These are phyloP conservation scores for Lanmaoa rubissima DNA, from an alignment of 768 basidiomycete genomes.

Conservation along the genomic window DNA sequence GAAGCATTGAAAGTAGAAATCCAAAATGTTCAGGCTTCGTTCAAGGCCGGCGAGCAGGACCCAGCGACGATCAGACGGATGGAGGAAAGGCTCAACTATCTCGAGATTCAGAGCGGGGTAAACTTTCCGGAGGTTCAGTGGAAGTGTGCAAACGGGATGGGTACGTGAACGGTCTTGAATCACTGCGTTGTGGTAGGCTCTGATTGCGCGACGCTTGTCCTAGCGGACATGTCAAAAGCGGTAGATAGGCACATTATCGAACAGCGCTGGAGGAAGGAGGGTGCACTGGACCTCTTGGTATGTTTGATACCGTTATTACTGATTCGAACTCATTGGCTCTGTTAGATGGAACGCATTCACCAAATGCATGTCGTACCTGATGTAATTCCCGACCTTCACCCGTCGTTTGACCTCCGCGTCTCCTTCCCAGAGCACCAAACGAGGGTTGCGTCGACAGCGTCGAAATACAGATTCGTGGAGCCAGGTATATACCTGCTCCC, in stretches of 20 bases:
- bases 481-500: conserved; percentile 70
- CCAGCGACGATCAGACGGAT: conserved; percentile 42
- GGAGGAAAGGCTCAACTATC: conserved; percentile 49
- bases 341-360: conserved; percentile 87
- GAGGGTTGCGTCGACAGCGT: conserved; percentile 21
- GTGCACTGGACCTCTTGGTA: conserved; percentile 80
- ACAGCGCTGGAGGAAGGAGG: conserved; percentile 82
- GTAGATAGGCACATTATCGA: conserved; percentile 81
- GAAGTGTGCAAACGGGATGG: conserved; percentile 75
- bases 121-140: conserved; percentile 85
- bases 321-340: not conserved
- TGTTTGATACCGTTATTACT: not conserved
- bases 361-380: conserved; percentile 94
- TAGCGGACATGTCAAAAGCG: conserved; percentile 66
- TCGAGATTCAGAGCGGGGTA: conserved; percentile 77
- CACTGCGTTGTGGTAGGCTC: not conserved
- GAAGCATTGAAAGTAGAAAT: conserved; percentile 38
- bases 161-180: conserved; percentile 41
- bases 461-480: conserved; percentile 46
- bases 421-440: conserved; percentile 42
- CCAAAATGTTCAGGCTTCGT: conserved; percentile 17
- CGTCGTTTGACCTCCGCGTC: conserved; percentile 72
- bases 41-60: conserved; percentile 26
- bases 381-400: conserved; percentile 66
- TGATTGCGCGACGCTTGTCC: not conserved